Base-by-base conservation (phyloP, 148 eudicot species). In the Chenopodium suecicum region DNA sequence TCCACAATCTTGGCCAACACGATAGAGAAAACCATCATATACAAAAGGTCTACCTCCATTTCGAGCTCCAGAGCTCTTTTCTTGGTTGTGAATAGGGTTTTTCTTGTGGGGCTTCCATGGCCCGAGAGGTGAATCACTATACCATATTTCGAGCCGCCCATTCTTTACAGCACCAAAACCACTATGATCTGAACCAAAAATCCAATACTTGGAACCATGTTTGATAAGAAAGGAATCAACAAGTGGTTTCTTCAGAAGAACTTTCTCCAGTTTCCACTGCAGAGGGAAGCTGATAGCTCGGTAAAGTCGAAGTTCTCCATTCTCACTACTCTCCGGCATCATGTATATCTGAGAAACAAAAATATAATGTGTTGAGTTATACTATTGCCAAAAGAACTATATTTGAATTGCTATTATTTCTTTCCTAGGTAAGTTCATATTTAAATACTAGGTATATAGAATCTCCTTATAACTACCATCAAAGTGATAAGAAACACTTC, bases 11-110 rank as follows among this genome's bases (percentile, higher is more conserved):
- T 96, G 99, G 47, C 99, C 99, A 5, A 87, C 79, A 7, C 99
- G 98, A 72, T 94, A 90, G 29, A 94, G 90, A 77, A 84, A 71
- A n/a, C 98, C 98, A 41, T 88, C 80, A 72, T 91, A 86, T 25
- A 84, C 78, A 77, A 96, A 96, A 1, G 99, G 98, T 82, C 99
- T 90, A 34, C 99, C 99, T 31, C 99, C 99, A 47, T 94, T 96
- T 56, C 99, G 88, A 60, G 98, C 95, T 48, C 98, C 98, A 77
- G 80, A 84, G 83, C 90, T 91, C 78, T 86, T 90, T 77, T 86
- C 88, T 9, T 83, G 81, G 84, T 91, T 92, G 70, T 89, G 85
- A 63, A 92, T 85, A 10, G 99, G 97, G 85, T 94, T 96, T 75
- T 89, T 89, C 88, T 87, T 92, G 77, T 96, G 99, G 34, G 91